Evolutionary conservation across 2,329 filamentous ascomycete genomes (phyloP), one percentile per base, ranked within the genome.

Genomic region (Chaetothyriales sp.): DNA sequence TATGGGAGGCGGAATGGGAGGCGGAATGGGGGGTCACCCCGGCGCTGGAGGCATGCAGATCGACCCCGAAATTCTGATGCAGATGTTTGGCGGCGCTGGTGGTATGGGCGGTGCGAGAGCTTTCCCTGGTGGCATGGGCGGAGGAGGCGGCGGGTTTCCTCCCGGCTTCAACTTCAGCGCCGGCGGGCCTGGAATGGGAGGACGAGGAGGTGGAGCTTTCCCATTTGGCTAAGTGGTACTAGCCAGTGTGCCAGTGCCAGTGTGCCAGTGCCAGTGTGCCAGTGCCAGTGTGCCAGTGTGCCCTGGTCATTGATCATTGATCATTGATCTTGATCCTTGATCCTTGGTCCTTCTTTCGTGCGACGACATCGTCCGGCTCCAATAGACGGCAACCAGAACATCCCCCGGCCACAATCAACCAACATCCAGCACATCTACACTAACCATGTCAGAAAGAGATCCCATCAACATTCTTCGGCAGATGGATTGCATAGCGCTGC

Each of bases 71-170:
- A 64, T 66, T 58, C 49, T 66, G 36, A 64, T 64, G 53, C 63
- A 65, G 39, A 65, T 66, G 64, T 67, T 72, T 65, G 78, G 79
- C 20, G 60, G 59, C 26, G 68, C 65, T 10, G 64, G 64, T 42
- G 47, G 56, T 19, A 50, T 49, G 28, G 56, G 56, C 8, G 50
- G 53, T 39, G 53, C 53, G 2, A 57, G 53, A 46, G 53, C 55
- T 1, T 55, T 56, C 28, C 8, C 20, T 15, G 55, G 52, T 26
- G 50, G 50, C 18, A 50, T 49, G 42, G 57, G 55, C 44, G 51
- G 56, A 49, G 56, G 55, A 20, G 48, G 57, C 45, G 58, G 57
- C 42, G 58, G 58, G 10, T 58, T 53, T 43, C 57, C 55, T 2
- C 10, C 32, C 10, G 32, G 32, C 32, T 39, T 39, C 32, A 39